phyloP scores from a whole-genome alignment of 78 protist genomes.

The Anaeramoeba flamelloides region DNA sequence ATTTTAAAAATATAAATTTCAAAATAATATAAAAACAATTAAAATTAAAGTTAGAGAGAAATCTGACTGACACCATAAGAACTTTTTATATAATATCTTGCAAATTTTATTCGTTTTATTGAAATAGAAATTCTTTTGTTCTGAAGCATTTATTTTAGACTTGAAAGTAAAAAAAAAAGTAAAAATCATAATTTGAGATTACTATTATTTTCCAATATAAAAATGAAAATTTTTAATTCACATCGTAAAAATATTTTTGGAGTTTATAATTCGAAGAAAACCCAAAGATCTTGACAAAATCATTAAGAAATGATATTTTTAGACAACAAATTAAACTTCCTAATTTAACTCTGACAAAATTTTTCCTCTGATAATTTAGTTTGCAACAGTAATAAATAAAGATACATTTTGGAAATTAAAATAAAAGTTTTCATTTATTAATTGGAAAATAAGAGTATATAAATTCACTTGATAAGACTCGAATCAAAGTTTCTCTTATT shows the following conservation, averaged over 20 bases:
- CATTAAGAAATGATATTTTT: neutral
- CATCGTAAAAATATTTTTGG: neutral
- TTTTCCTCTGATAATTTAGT: neutral
- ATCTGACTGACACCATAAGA: conserved; percentile 1
- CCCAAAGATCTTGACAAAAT: no score
- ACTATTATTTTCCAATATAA: conserved; percentile 2
- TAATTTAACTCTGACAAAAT: neutral
- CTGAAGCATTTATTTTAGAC: no score
- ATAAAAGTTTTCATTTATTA: neutral
- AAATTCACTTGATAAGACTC: conserved; percentile 3
- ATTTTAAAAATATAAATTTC: neutral
- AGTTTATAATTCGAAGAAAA: no score
- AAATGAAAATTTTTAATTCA: neutral
- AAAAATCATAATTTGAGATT: neutral
- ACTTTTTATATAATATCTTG: neutral
- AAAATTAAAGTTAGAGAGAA: neutral
- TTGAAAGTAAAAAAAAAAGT: neutral
- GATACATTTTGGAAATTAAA: neutral
- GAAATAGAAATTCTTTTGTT: no score
- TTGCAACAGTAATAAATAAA: neutral
- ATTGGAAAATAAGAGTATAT: neutral
- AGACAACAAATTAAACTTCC: neutral
- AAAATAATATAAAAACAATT: neutral
- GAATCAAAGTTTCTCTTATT: conserved; percentile 2
- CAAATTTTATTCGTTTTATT: neutral